A percentile compares a stretch with the other conserved stretches of the same genome.
These are phyloP conservation scores for Austroboletus eburneus DNA, from an alignment of 768 basidiomycete species.

Conservation along the genomic window DNA sequence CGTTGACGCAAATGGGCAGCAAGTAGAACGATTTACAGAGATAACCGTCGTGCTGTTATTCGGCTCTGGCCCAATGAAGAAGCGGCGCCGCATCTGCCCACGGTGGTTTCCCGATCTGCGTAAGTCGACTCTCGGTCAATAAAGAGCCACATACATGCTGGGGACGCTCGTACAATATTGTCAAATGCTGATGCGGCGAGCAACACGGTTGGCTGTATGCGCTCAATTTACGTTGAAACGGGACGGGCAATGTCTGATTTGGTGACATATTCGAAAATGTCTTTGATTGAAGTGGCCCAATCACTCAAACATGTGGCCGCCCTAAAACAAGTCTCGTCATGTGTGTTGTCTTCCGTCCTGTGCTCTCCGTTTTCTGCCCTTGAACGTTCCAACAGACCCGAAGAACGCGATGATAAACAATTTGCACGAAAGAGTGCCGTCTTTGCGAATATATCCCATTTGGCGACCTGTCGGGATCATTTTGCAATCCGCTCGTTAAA, in stretches of 20 bases:
- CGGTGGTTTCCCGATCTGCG: conserved; percentile 1
- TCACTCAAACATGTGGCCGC: conserved; percentile 20
- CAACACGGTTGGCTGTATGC: conserved; percentile 7
- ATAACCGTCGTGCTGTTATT: too few species aligned
- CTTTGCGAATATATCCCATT: conserved; percentile 1
- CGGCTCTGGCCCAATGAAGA: too few species aligned
- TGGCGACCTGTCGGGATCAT: neutral
- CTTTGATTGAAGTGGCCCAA: neutral
- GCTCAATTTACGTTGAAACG: conserved; percentile 21
- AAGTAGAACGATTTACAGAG: too few species aligned
- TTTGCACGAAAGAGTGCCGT: neutral
- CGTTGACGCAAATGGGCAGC: neutral
- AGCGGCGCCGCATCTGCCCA: too few species aligned
- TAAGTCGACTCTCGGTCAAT: conserved; percentile 9
- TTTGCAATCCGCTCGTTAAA: neutral
- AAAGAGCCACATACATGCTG: neutral
- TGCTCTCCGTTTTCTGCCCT: conserved; percentile 11
- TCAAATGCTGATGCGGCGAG: neutral
- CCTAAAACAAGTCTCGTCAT: conserved; percentile 17
- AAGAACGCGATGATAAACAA: neutral
- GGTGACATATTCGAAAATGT: conserved; percentile 9
- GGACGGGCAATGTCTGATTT: conserved; percentile 3
- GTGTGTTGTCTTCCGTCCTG: conserved; percentile 1
- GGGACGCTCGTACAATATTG: neutral
- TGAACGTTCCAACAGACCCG: conserved; percentile 22